Evolutionary conservation across 805 yeast genomes (phyloP).

Genomic region (Ogataea populi-albae): DNA sequence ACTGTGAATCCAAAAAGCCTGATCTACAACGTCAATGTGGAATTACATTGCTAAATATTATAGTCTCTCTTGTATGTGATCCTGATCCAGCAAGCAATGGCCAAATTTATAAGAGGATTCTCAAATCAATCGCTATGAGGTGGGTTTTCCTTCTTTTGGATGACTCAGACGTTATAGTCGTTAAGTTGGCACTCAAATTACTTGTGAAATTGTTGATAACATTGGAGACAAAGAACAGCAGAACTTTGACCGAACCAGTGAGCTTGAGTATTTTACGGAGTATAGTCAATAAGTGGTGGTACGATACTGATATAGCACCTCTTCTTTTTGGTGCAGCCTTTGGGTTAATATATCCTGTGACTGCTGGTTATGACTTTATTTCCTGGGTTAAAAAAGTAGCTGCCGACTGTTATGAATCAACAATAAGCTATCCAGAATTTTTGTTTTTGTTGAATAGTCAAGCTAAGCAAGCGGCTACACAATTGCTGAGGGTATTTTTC

Average conservation of each 20-base stretch:
- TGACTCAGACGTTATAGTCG: conserved; percentile 37
- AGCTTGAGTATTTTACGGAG: conserved; percentile 51
- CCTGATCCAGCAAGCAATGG: conserved; percentile 18
- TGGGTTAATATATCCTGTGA: conserved; percentile 36
- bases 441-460: background rate
- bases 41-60: conserved; percentile 34
- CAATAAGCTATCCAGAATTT: conserved; percentile 42
- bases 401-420: conserved; percentile 15
- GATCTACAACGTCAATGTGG: conserved; percentile 30
- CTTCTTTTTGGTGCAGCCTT: conserved; percentile 44
- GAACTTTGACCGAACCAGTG: conserved; percentile 47
- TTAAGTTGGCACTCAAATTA: conserved; percentile 39
- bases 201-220: conserved; percentile 47
- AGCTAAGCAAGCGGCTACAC: background rate
- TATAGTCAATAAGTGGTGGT: conserved; percentile 47
- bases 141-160: conserved; percentile 59
- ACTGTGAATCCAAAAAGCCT: conserved; percentile 25
- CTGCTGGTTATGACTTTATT: conserved; percentile 11
- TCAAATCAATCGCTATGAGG: conserved; percentile 57
- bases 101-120: conserved; percentile 37
- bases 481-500: background rate
- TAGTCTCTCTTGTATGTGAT: conserved; percentile 42
- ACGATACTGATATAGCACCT: conserved; percentile 42
- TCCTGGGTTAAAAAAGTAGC: conserved; percentile 17
- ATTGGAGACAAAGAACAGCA: conserved; percentile 45